phyloP scores from a whole-genome alignment of 345 rosid species.

The Citrus australasica region DNA sequence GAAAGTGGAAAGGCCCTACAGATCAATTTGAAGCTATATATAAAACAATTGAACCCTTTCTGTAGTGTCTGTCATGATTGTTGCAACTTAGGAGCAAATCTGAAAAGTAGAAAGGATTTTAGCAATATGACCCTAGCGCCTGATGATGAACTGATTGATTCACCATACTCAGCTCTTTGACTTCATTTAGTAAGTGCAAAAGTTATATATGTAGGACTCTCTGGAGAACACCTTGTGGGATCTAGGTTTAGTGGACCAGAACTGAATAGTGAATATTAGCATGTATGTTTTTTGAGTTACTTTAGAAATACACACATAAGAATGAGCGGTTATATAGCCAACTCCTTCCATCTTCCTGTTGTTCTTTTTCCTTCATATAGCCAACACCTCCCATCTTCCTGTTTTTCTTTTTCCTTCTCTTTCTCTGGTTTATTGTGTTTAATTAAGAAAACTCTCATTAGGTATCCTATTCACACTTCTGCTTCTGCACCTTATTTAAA shows the following conservation, averaged over 20 bases:
- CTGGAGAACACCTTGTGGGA: neutral
- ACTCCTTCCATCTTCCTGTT: no score
- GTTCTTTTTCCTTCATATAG: neutral
- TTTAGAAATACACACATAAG: neutral
- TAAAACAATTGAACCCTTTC: neutral
- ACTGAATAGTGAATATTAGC: neutral
- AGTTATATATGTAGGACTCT: neutral
- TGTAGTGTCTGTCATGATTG: neutral
- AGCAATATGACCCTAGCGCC: neutral
- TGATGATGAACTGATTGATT: neutral
- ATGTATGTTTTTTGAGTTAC: neutral
- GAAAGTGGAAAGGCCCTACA: constrained; percentile 5
- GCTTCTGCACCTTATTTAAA: neutral
- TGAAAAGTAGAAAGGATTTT: neutral
- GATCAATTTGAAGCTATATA: neutral
- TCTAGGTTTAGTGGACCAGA: neutral
- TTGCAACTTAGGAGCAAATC: neutral
- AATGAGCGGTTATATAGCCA: neutral
- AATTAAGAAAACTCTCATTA: no score
- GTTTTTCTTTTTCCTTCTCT: no score
- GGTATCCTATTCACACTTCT: neutral
- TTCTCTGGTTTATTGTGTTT: no score
- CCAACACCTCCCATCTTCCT: no score
- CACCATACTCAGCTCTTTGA: neutral
- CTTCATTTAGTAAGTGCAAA: neutral